Base-by-base conservation (phyloP, 148 eudicot species). In the Rhododendron ovatum region DNA sequence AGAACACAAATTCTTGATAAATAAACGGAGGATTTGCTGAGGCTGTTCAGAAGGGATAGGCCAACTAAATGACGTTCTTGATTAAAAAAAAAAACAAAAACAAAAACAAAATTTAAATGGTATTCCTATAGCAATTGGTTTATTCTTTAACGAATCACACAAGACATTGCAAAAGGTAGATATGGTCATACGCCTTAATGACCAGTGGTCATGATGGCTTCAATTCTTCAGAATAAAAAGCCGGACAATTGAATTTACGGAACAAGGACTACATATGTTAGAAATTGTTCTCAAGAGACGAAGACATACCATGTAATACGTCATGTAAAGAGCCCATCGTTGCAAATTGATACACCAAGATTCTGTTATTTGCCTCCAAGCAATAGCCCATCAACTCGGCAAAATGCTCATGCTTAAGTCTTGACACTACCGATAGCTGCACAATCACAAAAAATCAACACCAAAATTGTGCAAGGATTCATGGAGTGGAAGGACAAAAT, bases 311-410 rank as follows among this genome's bases (percentile, higher is more conserved):
- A 78, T 92, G 95, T 83, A 93, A 88, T 22, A 93, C 88, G 63
- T 93, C 95, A 55, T 93, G 95, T 81, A 93, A 91, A 45, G 95
- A 92, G 37, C 95, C 94, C 95, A 82, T 89, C 12, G 92, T 88
- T 85, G 95, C 95, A 82, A 71, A 93, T n/a, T 93, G 92, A 76
- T 92, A 93, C 30, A 90, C 93, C 89, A 93, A 86, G 77, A 93
- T 93, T 82, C 92, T 87, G 87, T 93, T 93, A 87, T 89, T 87
- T 88, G 88, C 89, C 48, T 93, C 95, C 90, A 92, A 85, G 84
- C 92, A 91, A 84, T 93, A 93, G 67, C 94, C 95, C 18, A 92
- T 78, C 74, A 93, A 83, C 91, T 92, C 95, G 47, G 93, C 90
- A 79, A 93, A 93, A 87, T 93, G 90, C 78, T 93, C 95, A 45